A percentile compares a stretch with the other conserved stretches of the same genome.
phyloP scores from a whole-genome alignment of 345 rosid genomes.

The Brassica incana region DNA sequence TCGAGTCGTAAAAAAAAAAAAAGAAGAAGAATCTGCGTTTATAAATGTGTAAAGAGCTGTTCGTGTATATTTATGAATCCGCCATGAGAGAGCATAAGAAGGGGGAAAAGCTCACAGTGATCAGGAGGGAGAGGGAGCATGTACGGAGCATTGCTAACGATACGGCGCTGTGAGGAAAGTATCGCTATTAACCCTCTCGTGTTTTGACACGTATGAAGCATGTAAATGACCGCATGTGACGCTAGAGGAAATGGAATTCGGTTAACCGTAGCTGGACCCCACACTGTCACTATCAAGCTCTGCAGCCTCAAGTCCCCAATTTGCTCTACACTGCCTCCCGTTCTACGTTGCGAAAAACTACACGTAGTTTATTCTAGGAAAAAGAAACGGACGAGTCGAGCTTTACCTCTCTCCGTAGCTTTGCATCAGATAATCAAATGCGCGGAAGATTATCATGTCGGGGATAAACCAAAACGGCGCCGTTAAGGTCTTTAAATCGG shows the following conservation, averaged over 20 bases:
- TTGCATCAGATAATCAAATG: neutral
- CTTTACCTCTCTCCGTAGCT: slow-evolving; percentile 24
- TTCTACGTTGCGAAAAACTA: neutral
- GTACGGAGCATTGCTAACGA: slow-evolving; percentile 17
- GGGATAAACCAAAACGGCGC: slow-evolving; percentile 3
- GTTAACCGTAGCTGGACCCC: slow-evolving; percentile 29
- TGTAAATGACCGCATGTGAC: slow-evolving; percentile 5
- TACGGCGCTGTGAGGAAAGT: slow-evolving; percentile 1
- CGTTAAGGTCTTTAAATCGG: slow-evolving; percentile 29
- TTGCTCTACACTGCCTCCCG: slow-evolving; percentile 18
- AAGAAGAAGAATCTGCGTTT: slow-evolving; percentile 2
- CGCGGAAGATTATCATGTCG: slow-evolving; percentile 10
- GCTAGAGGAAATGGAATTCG: slow-evolving; percentile 16
- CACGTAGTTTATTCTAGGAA: neutral
- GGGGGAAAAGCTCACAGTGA: slow-evolving; percentile 22
- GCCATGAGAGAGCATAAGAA: slow-evolving; percentile 30
- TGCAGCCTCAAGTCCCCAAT: slow-evolving; percentile 11
- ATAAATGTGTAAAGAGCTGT: neutral
- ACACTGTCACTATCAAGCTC: slow-evolving; percentile 31
- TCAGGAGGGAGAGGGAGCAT: slow-evolving; percentile 13
- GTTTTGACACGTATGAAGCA: neutral
- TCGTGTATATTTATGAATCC: slow-evolving; percentile 9
- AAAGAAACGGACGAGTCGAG: neutral
- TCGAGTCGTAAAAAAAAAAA: neutral
- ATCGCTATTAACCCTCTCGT: neutral